A percentile compares a stretch with the other conserved stretches of the same genome.
Evolutionary conservation across 345 rosid species (phyloP).

Genomic region (Crucihimalaya himalaica): DNA sequence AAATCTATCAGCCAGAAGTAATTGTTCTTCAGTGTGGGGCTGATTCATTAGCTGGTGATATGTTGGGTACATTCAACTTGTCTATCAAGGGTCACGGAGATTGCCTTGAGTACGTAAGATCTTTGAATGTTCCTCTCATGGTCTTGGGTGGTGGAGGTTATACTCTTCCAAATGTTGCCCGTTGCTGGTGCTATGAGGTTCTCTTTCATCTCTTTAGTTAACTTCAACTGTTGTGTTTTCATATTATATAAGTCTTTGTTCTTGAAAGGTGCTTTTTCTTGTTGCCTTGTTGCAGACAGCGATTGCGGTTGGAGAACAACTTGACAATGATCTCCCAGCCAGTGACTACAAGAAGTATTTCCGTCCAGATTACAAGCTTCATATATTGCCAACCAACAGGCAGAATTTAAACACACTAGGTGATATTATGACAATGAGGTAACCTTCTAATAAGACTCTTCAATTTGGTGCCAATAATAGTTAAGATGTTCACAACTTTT

Average conservation of each 20-base stretch:
- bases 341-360: not conserved
- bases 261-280: slow-evolving; percentile 9
- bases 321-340: slow-evolving; percentile 1
- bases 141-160: slow-evolving; percentile 83
- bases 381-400: not conserved
- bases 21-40: slow-evolving; percentile 87
- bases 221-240: not conserved
- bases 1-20: slow-evolving; percentile 86
- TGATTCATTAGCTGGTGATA: slow-evolving; percentile 69
- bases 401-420: not conserved
- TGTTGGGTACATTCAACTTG: slow-evolving; percentile 68
- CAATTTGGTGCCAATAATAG: not conserved
- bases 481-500: not conserved
- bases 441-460: not conserved
- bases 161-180: slow-evolving; percentile 68
- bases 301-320: slow-evolving; percentile 28
- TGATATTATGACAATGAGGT: not conserved
- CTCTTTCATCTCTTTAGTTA: slow-evolving; percentile 12
- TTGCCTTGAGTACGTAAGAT: slow-evolving; percentile 71
- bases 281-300: slow-evolving; percentile 66
- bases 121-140: slow-evolving; percentile 85
- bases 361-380: not conserved
- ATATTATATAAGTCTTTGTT: slow-evolving; percentile 8
- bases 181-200: slow-evolving; percentile 95
- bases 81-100: slow-evolving; percentile 79